Conservation (phyloP, 1,139 yeast genomes). For the Magnusiomyces sp. region DNA sequence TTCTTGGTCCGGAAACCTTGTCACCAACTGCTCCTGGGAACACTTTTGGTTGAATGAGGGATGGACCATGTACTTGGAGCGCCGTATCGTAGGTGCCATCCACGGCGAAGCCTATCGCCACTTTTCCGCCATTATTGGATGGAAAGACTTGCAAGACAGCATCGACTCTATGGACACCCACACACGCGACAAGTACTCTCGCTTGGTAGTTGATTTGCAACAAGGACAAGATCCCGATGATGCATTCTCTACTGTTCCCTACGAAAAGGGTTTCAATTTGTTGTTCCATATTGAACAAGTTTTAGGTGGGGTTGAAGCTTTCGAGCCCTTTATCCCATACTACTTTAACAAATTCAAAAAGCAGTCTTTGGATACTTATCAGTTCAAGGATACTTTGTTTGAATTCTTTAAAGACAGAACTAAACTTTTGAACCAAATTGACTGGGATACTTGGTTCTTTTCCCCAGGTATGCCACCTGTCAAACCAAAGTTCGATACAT, state of each 20-base stretch:
- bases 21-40: slow-evolving; percentile 86
- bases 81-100: slow-evolving; percentile 68
- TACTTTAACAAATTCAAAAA: slow-evolving; percentile 66
- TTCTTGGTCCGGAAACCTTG: slow-evolving; percentile 87
- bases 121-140: slow-evolving; percentile 77
- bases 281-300: slow-evolving; percentile 62
- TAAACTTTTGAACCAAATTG: slow-evolving; percentile 51
- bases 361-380: slow-evolving; percentile 69
- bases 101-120: slow-evolving; percentile 75
- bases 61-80: slow-evolving; percentile 88
- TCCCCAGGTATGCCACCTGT: slow-evolving; percentile 77
- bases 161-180: slow-evolving; percentile 47
- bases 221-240: slow-evolving; percentile 77
- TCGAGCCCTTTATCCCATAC: slow-evolving; percentile 71
- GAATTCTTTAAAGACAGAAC: slow-evolving; percentile 42
- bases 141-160: slow-evolving; percentile 68
- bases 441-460: slow-evolving; percentile 80
- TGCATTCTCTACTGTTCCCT: slow-evolving; percentile 80
- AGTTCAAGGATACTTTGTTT: slow-evolving; percentile 68
- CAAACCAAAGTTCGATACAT: slow-evolving; percentile 69
- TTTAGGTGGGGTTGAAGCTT: slow-evolving; percentile 52
- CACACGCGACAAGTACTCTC: slow-evolving; percentile 45
- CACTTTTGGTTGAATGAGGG: slow-evolving; percentile 96
- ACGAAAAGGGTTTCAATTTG: slow-evolving; percentile 82
- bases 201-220: slow-evolving; percentile 60